Percentiles rank a stretch among this genome's conserved stretches.
phyloP scores from a whole-genome alignment of 1,284 basidiomycete genomes.

The Cryptococcus hybrid region DNA sequence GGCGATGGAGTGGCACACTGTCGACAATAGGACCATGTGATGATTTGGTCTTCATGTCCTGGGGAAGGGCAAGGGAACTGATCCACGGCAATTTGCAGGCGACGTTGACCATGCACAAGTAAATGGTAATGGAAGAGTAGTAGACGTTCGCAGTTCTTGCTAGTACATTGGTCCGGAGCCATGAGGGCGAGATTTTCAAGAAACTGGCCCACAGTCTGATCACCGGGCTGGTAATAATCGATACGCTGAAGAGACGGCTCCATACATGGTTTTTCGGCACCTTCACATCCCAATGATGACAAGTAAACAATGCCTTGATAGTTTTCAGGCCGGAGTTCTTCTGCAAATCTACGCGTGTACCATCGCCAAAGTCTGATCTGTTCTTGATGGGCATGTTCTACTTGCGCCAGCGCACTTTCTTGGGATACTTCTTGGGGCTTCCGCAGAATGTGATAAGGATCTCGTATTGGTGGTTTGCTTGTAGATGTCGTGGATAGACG shows the following conservation, averaged over 20 bases:
- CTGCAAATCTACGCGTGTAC: conserved; percentile 76
- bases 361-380: conserved; percentile 87
- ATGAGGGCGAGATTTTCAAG: conserved; percentile 70
- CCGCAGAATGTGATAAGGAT: conserved; percentile 39
- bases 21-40: conserved; percentile 90
- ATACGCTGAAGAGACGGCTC: conserved; percentile 62
- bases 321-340: conserved; percentile 85
- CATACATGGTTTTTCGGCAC: conserved; percentile 52
- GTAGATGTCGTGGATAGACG: conserved; percentile 8
- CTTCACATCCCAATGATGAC: conserved; percentile 44
- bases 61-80: conserved; percentile 58
- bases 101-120: conserved; percentile 83
- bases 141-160: conserved; percentile 78
- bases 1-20: conserved; percentile 77
- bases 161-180: conserved; percentile 69
- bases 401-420: conserved; percentile 66
- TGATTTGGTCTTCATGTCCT: conserved; percentile 65
- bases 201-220: conserved; percentile 88
- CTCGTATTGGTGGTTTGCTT: conserved; percentile 20
- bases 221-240: conserved; percentile 90
- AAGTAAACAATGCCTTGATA: conserved; percentile 76
- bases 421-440: conserved; percentile 58
- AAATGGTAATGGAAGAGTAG: conserved; percentile 81
- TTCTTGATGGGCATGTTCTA: conserved; percentile 77
- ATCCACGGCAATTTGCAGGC: conserved; percentile 80